Conservation (phyloP, 2,329 filamentous ascomycete genomes). For the Monosporascus sp. region DNA sequence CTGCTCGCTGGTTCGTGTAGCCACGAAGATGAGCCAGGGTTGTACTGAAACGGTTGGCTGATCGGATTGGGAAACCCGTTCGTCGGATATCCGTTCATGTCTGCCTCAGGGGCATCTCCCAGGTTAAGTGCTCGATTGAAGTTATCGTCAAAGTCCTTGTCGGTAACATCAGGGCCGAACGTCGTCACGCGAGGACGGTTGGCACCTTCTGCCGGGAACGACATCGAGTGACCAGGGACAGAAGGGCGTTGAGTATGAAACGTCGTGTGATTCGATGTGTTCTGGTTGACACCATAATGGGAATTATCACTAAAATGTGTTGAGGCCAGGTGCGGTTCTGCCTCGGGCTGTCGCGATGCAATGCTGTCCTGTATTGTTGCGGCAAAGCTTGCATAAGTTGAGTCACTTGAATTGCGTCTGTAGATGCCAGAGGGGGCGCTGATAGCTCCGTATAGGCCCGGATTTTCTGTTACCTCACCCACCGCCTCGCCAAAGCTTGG, state of each 20-base stretch:
- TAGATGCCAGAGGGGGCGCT: slow-evolving; percentile 7
- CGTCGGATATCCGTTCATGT: slow-evolving; percentile 8
- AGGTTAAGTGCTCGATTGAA: slow-evolving; percentile 30
- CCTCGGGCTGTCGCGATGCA: slow-evolving; percentile 15
- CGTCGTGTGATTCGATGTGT: slow-evolving; percentile 8
- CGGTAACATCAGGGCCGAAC: slow-evolving; percentile 28
- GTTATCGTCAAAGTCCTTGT: slow-evolving; percentile 30
- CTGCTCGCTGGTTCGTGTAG: slow-evolving; percentile 24
- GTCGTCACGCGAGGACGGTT: slow-evolving; percentile 9
- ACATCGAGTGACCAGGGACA: slow-evolving; percentile 10
- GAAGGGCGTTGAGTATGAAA: slow-evolving; percentile 18
- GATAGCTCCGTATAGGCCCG: slow-evolving; percentile 11
- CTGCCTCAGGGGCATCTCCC: slow-evolving; percentile 23
- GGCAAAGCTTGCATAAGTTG: slow-evolving; percentile 7
- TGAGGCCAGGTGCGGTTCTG: slow-evolving; percentile 8
- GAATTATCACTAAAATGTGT: slow-evolving; percentile 12
- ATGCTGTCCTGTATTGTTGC: slow-evolving; percentile 13
- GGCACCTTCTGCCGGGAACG: slow-evolving; percentile 13
- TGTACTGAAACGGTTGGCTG: slow-evolving; percentile 39
- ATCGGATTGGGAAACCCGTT: slow-evolving; percentile 17
- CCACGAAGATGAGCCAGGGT: slow-evolving; percentile 45
- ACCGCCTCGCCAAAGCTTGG: slow-evolving; percentile 20
- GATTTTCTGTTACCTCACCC: slow-evolving; percentile 13
- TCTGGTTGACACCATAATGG: slow-evolving; percentile 11
- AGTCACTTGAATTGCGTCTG: slow-evolving; percentile 24